Conservation (phyloP, 495 filamentous ascomycete species). For the Neurospora intermedia region DNA sequence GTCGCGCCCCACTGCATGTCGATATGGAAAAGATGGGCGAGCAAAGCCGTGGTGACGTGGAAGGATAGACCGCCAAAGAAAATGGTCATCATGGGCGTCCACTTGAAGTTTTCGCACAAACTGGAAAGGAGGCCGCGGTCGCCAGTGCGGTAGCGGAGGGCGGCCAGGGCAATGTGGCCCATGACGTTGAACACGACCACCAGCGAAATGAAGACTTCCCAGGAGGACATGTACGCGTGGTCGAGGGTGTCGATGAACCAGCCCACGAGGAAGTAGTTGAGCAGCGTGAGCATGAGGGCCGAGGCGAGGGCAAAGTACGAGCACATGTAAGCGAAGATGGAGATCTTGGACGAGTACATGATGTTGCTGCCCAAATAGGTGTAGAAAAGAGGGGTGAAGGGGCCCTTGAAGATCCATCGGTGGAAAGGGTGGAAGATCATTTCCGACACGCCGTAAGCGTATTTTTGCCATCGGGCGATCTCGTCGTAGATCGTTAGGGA, state of each 20-base stretch:
- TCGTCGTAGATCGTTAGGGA: conserved; percentile 74
- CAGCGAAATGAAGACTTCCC: conserved; percentile 58
- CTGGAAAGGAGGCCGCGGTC: conserved; percentile 37
- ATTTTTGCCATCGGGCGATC: conserved; percentile 68
- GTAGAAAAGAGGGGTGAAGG: conserved; percentile 60
- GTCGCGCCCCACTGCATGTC: conserved; percentile 58
- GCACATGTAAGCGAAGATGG: conserved; percentile 67
- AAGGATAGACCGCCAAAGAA: conserved; percentile 57
- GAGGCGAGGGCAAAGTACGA: conserved; percentile 68
- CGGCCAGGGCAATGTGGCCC: conserved; percentile 46
- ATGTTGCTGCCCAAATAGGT: conserved; percentile 51
- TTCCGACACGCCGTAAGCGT: conserved; percentile 70
- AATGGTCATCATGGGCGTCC: conserved; percentile 51
- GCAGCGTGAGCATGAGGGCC: conserved; percentile 59
- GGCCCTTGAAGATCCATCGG: conserved; percentile 47
- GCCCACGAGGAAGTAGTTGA: conserved; percentile 63
- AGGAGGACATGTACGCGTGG: conserved; percentile 56
- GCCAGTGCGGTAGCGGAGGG: conserved; percentile 50
- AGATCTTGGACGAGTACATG: conserved; percentile 60
- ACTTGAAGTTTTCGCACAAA: conserved; percentile 57
- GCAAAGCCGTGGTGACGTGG: conserved; percentile 50
- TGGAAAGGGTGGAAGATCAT: conserved; percentile 60
- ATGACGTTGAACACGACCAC: conserved; percentile 55
- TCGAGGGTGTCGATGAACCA: conserved; percentile 56
- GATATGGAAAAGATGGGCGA: conserved; percentile 54